These are phyloP conservation scores for Phytophthora foliorum DNA, from an alignment of 352 stramenopile genomes.

Conservation along the genomic window DNA sequence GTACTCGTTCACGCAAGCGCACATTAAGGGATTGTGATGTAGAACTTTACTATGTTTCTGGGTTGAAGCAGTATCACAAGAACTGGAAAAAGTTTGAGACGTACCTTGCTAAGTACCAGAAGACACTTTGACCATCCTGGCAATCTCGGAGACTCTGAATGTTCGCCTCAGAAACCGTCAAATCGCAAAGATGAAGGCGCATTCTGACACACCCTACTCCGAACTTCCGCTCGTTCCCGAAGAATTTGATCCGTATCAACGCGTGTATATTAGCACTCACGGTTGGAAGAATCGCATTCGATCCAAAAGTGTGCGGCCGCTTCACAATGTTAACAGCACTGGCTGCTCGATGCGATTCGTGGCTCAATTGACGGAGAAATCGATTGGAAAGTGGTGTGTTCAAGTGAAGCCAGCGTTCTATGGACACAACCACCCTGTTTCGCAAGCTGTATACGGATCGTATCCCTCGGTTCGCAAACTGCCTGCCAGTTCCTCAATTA, in stretches of 20 bases:
- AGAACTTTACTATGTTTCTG: not conserved
- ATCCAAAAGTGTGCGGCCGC: constrained; percentile 2
- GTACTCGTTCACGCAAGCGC: not conserved
- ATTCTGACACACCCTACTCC: not conserved
- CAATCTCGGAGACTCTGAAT: not conserved
- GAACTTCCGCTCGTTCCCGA: constrained; percentile 9
- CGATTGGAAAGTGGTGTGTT: not conserved
- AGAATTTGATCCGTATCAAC: constrained; percentile 3
- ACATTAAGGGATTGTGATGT: not conserved
- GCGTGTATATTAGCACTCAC: constrained; percentile 23
- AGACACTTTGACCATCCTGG: not conserved
- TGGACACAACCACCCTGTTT: constrained; percentile 8
- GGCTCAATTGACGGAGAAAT: not conserved
- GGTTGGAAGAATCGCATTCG: constrained; percentile 2
- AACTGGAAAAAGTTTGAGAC: not conserved
- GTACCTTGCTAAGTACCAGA: not conserved
- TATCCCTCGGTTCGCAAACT: no score
- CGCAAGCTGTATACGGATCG: no score
- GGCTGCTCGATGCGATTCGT: not conserved
- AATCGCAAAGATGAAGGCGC: constrained; percentile 1
- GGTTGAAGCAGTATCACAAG: not conserved
- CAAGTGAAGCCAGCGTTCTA: constrained; percentile 4
- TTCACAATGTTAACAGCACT: not conserved
- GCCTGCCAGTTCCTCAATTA: no score
- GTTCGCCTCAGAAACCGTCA: not conserved